Percentiles rank a stretch among this genome's conserved stretches.
These are phyloP conservation scores for Fomitiporia mediterranea DNA, from an alignment of 1,284 basidiomycete species.

Conservation along the genomic window DNA sequence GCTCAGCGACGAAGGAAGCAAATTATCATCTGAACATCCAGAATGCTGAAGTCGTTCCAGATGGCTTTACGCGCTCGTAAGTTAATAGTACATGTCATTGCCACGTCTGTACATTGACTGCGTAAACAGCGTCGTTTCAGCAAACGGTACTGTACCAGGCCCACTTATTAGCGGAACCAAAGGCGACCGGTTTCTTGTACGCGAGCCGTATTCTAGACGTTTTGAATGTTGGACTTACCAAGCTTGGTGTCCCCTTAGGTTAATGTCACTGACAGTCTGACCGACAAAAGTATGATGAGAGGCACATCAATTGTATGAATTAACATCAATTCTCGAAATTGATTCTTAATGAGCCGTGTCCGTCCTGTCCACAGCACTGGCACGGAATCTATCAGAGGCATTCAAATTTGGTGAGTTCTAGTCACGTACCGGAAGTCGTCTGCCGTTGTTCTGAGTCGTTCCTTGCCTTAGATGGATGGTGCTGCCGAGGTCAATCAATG, in stretches of 20 bases:
- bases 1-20: too few species aligned
- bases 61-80: conserved; percentile 17
- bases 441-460: neutral
- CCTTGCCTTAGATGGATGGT: conserved; percentile 29
- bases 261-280: conserved; percentile 25
- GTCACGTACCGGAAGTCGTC: neutral
- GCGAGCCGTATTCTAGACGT: neutral
- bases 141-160: conserved; percentile 28
- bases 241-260: conserved; percentile 20
- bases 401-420: conserved; percentile 32
- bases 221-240: neutral
- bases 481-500: conserved; percentile 37
- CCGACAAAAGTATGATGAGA: conserved; percentile 23
- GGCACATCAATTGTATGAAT: conserved; percentile 26
- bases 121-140: conserved; percentile 23
- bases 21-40: conserved; percentile 10
- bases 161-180: conserved; percentile 30
- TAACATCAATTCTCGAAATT: neutral
- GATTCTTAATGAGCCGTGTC: neutral
- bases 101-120: neutral
- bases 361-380: conserved; percentile 38
- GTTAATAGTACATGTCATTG: neutral
- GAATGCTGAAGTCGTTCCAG: conserved; percentile 10
- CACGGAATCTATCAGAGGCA: conserved; percentile 40
- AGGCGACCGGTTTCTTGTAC: conserved; percentile 27